These are phyloP conservation scores for Naganishia liquefaciens DNA, from an alignment of 1,284 basidiomycete genomes.

Conservation along the genomic window DNA sequence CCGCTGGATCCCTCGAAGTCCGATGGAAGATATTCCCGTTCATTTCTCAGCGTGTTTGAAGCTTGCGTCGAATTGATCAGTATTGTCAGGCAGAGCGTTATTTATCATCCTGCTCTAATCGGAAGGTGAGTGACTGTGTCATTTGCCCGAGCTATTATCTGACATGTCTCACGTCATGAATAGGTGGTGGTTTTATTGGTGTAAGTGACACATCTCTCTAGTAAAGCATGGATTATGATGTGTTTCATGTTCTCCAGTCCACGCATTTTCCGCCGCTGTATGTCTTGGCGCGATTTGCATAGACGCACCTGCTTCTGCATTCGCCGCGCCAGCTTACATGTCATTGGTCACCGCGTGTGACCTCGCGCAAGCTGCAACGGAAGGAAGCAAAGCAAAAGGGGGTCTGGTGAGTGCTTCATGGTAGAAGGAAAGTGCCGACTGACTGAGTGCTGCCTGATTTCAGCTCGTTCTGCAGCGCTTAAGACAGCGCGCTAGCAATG, in stretches of 20 bases:
- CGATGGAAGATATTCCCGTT: constrained; percentile 27
- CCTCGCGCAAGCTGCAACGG: constrained; percentile 46
- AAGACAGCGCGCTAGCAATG: constrained; percentile 44
- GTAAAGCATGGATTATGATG: background rate
- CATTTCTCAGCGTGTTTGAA: constrained; percentile 49
- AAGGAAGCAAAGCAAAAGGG: constrained; percentile 50
- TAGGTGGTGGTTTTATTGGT: constrained; percentile 48
- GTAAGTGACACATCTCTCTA: background rate
- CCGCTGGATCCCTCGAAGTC: constrained; percentile 26
- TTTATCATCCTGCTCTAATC: constrained; percentile 49
- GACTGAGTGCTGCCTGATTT: too few relatives aligned
- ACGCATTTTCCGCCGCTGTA: constrained; percentile 50
- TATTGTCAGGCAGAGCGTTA: constrained; percentile 49
- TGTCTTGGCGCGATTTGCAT: constrained; percentile 52
- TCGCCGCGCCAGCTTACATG: constrained; percentile 48
- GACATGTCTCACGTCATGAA: background rate
- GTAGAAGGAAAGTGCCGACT: background rate
- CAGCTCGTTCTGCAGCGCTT: constrained; percentile 43
- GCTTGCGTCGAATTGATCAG: constrained; percentile 50
- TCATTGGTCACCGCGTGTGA: constrained; percentile 50
- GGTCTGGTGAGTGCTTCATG: constrained; percentile 37
- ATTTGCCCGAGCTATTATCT: background rate
- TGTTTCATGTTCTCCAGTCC: constrained; percentile 33
- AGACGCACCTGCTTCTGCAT: constrained; percentile 48
- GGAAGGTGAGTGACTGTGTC: constrained; percentile 39